phyloP scores from a whole-genome alignment of 2,329 filamentous ascomycete genomes.

The Coniochaeta sp. region DNA sequence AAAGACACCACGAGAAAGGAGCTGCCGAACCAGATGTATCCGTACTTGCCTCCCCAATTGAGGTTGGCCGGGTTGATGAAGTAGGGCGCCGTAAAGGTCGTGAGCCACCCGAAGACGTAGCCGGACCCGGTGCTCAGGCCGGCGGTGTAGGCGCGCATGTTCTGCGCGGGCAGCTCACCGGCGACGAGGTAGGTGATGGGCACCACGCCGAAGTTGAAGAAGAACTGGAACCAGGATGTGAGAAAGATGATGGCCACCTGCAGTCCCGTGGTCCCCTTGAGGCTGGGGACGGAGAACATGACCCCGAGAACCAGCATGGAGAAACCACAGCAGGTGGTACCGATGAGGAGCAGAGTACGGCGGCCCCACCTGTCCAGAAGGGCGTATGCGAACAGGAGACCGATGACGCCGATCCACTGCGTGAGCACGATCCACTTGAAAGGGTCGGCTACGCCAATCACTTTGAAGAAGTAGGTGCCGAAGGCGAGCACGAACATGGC shows the following conservation, averaged over 20 bases:
- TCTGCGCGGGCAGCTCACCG: constrained; percentile 44
- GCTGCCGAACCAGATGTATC: constrained; percentile 39
- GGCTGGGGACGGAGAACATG: constrained; percentile 1
- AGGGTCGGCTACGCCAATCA: constrained; percentile 39
- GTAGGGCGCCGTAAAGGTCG: constrained; percentile 46
- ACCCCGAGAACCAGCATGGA: constrained; percentile 25
- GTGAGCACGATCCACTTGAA: constrained; percentile 44
- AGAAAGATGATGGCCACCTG: constrained; percentile 3
- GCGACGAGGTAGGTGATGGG: constrained; percentile 29
- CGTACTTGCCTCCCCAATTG: constrained; percentile 43
- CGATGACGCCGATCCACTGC: constrained; percentile 23
- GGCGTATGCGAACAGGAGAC: constrained; percentile 37
- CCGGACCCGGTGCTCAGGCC: constrained; percentile 38
- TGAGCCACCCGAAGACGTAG: constrained; percentile 42
- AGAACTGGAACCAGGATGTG: constrained; percentile 3
- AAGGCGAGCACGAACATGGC: constrained; percentile 2
- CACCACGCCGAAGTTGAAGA: constrained; percentile 36
- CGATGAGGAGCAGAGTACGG: constrained; percentile 40
- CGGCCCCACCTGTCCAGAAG: constrained; percentile 40
- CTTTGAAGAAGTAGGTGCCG: constrained; percentile 43
- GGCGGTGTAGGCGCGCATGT: constrained; percentile 43
- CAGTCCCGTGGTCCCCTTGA: constrained; percentile 1
- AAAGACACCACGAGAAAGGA: constrained; percentile 15
- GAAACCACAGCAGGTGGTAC: constrained; percentile 37
- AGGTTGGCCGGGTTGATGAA: constrained; percentile 43